Evolutionary conservation across 192 early-diverging fungal genomes (phyloP), one percentile per base, ranked within the genome.

Genomic region (Coemansia sp.): DNA sequence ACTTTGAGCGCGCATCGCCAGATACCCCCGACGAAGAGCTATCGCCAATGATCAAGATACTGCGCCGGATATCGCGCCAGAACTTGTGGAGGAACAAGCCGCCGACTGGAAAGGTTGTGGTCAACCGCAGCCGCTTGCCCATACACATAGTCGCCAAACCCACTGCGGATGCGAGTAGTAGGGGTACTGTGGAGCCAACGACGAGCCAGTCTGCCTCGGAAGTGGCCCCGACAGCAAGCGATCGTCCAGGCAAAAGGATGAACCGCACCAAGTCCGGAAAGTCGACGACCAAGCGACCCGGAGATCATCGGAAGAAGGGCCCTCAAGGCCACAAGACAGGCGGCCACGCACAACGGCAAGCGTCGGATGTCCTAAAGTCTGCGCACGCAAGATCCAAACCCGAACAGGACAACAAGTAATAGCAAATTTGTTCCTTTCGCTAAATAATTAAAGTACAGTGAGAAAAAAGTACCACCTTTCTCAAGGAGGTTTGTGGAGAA

Each of bases 1-100:
- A 70, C 64, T 82, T 82, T 76, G 79, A 82, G 69, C 79, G 79
- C 14, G 62, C 70, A 30, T 55, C 79, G 52, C 66, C 74, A 2
- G 79, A 82, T 32, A 76, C 75, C 13, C 79, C 74, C 0, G 79
- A 82, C 14, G 68, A 75, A n/a, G 74, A 82, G 44, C 63, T 82
- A 55, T 66, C 64, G 40, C 70, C 72, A 30, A 59, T 82, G 71
- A 38, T 82, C 50, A 74, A 59, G 59, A 76, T 76, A 6, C 57
- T 82, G 67, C 64, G 79, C 7, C 63, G 66, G 44, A 74, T 82
- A 69, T 82, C 79, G 40, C 74, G 71, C 33, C 39, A 47, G 17
- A 71, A 82, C 38, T 16, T 74, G 72, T 82, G 79, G 79, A 49
- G 67, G 19, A 82, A 82, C 69, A 47, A 68, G 4, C 21, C 28